Base-by-base conservation (phyloP, 1,284 basidiomycete genomes). In the Coriolopsis trogii region DNA sequence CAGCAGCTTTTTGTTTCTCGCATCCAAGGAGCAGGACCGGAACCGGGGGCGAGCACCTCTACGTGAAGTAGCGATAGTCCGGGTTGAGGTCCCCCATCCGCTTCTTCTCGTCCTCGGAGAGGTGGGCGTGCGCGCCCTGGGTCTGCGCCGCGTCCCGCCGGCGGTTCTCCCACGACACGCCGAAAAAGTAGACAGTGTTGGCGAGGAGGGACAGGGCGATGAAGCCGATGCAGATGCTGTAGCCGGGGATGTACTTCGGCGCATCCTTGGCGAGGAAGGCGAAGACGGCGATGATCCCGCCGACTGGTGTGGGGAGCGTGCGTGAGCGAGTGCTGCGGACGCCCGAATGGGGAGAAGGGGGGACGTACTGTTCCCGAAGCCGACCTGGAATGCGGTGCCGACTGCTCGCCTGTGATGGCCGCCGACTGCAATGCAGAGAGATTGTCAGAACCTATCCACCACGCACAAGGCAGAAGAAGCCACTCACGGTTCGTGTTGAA, bases 401-500 rank as follows among this genome's bases (percentile, higher is more conserved):
- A 68, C 60, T 4, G 63, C 60, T 18, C 68, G 49, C 20, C 67
- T 50, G 16, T 61, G 56, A 41, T 68, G 67, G 13, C 68, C 66
- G n/a, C 57, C 65, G 18, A 68, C 67, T 68, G 28, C 16, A 16
- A 18, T 18, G 16, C 8, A 6, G 6, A 36, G 41, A 33, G 10
- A 37, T 46, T 13, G 39, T 25, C 37, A 41, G 21, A n/a, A 30
- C 38, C 51, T 6, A 12, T 20, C n/a, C 8, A 13, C 10, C 3
- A 28, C 4, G n/a, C 15, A 20, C 12, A 39, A 13, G 20, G 6
- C n/a, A 20, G 4, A 16, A 4, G 10, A 16, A 24, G 20, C 3
- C 6, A 58, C 63, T 53, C 31, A 68, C 67, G 38, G 39, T 70
- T 70, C 36, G 66, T 68, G 53, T 63, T 64, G 58, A 65, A 68